Base-by-base conservation (phyloP, 1,284 basidiomycete genomes). In the Phellinidium pouzarii region DNA sequence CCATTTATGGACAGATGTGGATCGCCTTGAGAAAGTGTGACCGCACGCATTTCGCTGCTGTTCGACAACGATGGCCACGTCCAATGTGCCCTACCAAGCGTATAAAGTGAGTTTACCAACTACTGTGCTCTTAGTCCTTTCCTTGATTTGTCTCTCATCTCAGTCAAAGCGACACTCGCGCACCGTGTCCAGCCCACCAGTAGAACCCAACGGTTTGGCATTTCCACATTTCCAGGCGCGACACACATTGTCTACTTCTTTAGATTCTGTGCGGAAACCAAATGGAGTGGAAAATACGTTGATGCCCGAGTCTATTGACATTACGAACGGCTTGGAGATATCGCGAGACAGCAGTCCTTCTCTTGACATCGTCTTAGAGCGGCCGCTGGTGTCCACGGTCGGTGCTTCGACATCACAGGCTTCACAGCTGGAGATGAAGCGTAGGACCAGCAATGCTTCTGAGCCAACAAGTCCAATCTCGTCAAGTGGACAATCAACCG, bases 91-190 rank as follows among this genome's bases (percentile, higher is more conserved):
- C 12, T 88, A 88, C 71, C 82, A 83, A 66, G 80, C 85, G 3
- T 88, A 88, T 71, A 82, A 71, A 71, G 84, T 83, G 52, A 57
- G 74, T 64, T n/a, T 40, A 17, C 37, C 2, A 7, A 17, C n/a
- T 17, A 17, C 37, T 40, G 40, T 11, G 31, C 49, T 50, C 37
- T 14, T 19, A 47, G 7, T 53, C 37, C 50, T 57, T 49, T 56
- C 4, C 45, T 50, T 41, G 14, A 49, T 34, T 41, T 36, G 38
- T 57, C 56, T 6, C 36, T 2, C 34, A 37, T 36, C 26, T 22
- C 58, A 88, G 85, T 78, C 85, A 9, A 88, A 87, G 67, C 74
- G 84, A 46, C 84, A 85, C 62, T 81, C 80, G 3, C 76, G 79
- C 52, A 76, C 71, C 27, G 56, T 69, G n/a, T 82, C 80, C 0